Evolutionary conservation across 106 monocot genomes (phyloP).

Genomic region (Chionographis japonica): DNA sequence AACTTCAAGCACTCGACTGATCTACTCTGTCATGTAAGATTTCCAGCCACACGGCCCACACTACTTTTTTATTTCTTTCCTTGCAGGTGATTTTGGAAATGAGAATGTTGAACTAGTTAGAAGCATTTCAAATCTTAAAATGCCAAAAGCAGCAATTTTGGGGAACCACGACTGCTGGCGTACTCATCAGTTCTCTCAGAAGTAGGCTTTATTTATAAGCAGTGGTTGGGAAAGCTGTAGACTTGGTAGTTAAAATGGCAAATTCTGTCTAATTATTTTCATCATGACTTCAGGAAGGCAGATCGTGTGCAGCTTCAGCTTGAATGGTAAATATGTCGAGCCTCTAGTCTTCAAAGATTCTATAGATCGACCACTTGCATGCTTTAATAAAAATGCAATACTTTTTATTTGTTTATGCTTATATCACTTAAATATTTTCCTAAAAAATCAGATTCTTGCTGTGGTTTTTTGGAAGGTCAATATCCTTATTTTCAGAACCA

Average conservation of each 20-base stretch:
- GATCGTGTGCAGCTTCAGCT: conserved; percentile 81
- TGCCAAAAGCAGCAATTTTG: conserved; percentile 81
- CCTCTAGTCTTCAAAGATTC: neutral
- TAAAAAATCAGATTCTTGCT: no score
- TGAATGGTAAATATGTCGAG: conserved; percentile 41
- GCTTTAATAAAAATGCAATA: neutral
- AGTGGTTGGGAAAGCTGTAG: no score
- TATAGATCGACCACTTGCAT: no score
- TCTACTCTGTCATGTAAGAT: neutral
- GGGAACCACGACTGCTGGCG: conserved; percentile 94
- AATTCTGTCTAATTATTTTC: neutral
- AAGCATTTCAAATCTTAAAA: conserved; percentile 68
- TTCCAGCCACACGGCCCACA: neutral
- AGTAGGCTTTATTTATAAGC: conserved; percentile 36
- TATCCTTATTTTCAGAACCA: no score
- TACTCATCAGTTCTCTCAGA: conserved; percentile 59
- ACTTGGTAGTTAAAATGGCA: no score
- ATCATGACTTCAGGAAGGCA: conserved; percentile 44
- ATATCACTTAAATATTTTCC: no score
- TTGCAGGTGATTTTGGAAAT: conserved; percentile 92
- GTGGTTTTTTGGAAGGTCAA: no score
- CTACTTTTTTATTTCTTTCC: neutral
- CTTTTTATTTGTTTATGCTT: no score
- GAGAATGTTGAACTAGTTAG: conserved; percentile 89
- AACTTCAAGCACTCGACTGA: neutral